Percentiles rank a stretch among this genome's conserved stretches.
These are phyloP conservation scores for Syncephalastrum sp. DNA, from an alignment of 371 early-diverging fungal genomes.

Conservation along the genomic window DNA sequence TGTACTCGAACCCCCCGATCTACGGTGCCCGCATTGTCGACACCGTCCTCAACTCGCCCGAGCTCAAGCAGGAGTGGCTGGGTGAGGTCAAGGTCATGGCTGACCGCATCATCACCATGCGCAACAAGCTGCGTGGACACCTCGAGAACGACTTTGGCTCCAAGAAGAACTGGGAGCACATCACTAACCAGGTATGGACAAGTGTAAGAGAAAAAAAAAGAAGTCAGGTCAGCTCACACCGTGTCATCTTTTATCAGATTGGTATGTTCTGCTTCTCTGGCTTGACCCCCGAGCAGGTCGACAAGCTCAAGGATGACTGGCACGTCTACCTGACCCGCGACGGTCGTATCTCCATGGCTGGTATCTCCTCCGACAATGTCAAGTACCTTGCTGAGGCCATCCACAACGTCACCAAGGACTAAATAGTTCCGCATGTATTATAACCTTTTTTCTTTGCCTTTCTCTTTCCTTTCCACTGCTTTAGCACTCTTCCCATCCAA, in stretches of 20 bases:
- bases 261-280: conserved; percentile 99
- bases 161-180: conserved; percentile 87
- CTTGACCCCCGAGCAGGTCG: conserved; percentile 88
- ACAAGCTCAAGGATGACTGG: conserved; percentile 80
- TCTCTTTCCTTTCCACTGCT: conserved; percentile 7
- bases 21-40: conserved; percentile 94
- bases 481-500: too few species aligned
- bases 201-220: too few species aligned
- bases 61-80: conserved; percentile 86
- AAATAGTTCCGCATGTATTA: conserved; percentile 6
- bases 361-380: conserved; percentile 91
- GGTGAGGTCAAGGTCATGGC: conserved; percentile 96
- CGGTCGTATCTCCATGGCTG: conserved; percentile 97
- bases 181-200: conserved; percentile 75
- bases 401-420: conserved; percentile 86
- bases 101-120: conserved; percentile 96
- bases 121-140: conserved; percentile 73
- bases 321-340: conserved; percentile 95
- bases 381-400: conserved; percentile 95
- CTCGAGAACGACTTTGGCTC: conserved; percentile 83
- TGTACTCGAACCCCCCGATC: conserved; percentile 98
- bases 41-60: conserved; percentile 77
- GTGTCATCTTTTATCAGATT: conserved; percentile 49
- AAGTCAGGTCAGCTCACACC: not conserved
- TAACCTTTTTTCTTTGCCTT: conserved; percentile 5